Evolutionary conservation across 176 grass and related monocot genomes (phyloP), one percentile per base, ranked within the genome.

Genomic region (Oryza nivara): DNA sequence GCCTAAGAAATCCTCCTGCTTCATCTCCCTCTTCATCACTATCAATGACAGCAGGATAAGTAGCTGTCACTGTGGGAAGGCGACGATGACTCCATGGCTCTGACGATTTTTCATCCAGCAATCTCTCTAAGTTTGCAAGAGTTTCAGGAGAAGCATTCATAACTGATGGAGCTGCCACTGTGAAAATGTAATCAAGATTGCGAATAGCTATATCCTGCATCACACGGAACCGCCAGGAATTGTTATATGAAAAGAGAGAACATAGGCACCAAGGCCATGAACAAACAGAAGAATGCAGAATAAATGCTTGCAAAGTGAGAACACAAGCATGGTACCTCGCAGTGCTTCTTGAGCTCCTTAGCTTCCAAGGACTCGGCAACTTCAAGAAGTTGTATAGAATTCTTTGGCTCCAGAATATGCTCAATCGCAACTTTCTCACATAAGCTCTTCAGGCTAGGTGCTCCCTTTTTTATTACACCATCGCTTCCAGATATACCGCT

Each of bases 121-220:
- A 67, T 80, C 77, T 92, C 74, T 99, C 93, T 60, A 99, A 89
- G 67, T 86, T 94, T 41, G 76, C 93, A 51, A 96, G 91, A 91
- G 92, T 92, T 79, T 96, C 92, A 81, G 86, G 84, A 68, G 93
- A 94, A 23, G 93, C 92, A 81, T 87, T 91, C 80, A 86, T 87
- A 81, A 99, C 76, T 89, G 97, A 88, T 48, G 93, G 47, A 79
- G 93, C 75, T 38, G 88, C 86, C 13, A 90, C 82, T 54, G 92
- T 96, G 79, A 99, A 96, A 83, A 99, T 92, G 79, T 99, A 99
- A 83, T 99, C 97, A 60, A 99, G 93, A 60, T 99, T 99, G 82
- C 76, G 97, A 86, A 99, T 76, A 80, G 91, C 92, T 87, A 92
- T 74, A 80, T 96, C 97, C 97, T 99, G 86, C 84, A 88, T 66